Base-by-base conservation (phyloP, 106 monocot genomes). In the Ottelia alismoides region DNA sequence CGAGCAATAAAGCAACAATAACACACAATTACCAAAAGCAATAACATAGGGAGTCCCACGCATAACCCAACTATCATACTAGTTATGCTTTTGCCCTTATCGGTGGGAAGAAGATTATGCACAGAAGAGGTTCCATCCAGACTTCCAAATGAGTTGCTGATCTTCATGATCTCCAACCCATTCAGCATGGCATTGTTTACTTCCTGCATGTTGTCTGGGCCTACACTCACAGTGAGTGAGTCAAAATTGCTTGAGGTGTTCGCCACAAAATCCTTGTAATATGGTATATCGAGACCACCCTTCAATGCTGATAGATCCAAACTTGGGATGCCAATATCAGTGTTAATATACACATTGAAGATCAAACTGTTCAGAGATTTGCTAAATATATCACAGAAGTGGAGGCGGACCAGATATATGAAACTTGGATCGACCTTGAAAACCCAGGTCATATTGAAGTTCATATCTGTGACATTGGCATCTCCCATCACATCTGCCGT, bases 381-480 rank as follows among this genome's bases (percentile, higher is more conserved):
- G 58, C 78, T 78, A 21, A 78, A 52, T 12, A 78, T 78, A 46
- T 78, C 78, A 22, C 78, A 78, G 69, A 78, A 78, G 55, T 78
- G 78, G 20, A 78, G 68, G 3, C 78, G 73, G 20, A 73, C 44
- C 31, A 78, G 30, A 26, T 78, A 78, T 6, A 30, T 22, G 63
- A 65, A 78, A 44, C 60, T 57, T 4, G 63, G 44, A 65, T 73
- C 67, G 23, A 73, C 68, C 1, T 56, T 28, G 32, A 78, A 73
- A 3, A 72, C 62, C 78, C 78, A 78, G 20, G 78, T 72, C 50
- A 78, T 68, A 46, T 78, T 78, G 64, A 78, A 78, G 31, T 51
- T 50, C 35, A 67, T 27, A 27, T 69, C 49, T 1, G 68, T 53
- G 25, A 71, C 62, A 52, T 78, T 73, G 12, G 78, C 30, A 20